These are phyloP conservation scores for Cyclotella cryptica DNA, from an alignment of 108 stramenopile genomes.

Conservation along the genomic window DNA sequence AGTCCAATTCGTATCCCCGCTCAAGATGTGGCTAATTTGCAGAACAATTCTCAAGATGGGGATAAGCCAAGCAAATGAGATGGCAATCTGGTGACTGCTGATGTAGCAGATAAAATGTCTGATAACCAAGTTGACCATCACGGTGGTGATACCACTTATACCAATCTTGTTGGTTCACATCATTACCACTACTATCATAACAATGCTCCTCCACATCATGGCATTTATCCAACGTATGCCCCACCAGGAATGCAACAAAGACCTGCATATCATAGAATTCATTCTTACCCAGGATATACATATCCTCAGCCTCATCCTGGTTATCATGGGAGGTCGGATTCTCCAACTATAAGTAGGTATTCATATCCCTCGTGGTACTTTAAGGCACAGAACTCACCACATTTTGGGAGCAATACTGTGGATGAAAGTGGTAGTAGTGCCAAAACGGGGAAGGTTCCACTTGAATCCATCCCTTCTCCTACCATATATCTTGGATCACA, in stretches of 20 bases:
- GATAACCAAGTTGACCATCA: not conserved
- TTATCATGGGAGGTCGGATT: not conserved
- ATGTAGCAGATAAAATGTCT: not conserved
- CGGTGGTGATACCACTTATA: not conserved
- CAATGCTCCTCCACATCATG: not conserved
- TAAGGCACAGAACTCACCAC: slow-evolving; percentile 13
- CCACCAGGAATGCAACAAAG: not conserved
- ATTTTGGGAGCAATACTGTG: not conserved
- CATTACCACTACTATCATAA: slow-evolving; percentile 10
- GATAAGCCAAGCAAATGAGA: not conserved
- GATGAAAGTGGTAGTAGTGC: not conserved
- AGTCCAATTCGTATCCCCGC: not conserved
- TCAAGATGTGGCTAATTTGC: not conserved
- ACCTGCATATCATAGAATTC: slow-evolving; percentile 22
- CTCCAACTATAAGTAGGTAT: not conserved
- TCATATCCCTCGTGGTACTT: slow-evolving; percentile 7
- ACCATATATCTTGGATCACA: too few species aligned
- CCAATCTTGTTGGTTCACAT: not conserved
- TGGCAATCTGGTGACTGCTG: not conserved
- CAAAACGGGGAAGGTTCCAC: not conserved
- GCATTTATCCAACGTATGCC: not conserved
- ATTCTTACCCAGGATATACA: slow-evolving; percentile 22
- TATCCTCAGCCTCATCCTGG: slow-evolving; percentile 15
- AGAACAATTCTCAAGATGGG: not conserved
- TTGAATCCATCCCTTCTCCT: not conserved